These are phyloP conservation scores for Madurella fahalii DNA, from an alignment of 2,329 filamentous ascomycete genomes.

Conservation along the genomic window DNA sequence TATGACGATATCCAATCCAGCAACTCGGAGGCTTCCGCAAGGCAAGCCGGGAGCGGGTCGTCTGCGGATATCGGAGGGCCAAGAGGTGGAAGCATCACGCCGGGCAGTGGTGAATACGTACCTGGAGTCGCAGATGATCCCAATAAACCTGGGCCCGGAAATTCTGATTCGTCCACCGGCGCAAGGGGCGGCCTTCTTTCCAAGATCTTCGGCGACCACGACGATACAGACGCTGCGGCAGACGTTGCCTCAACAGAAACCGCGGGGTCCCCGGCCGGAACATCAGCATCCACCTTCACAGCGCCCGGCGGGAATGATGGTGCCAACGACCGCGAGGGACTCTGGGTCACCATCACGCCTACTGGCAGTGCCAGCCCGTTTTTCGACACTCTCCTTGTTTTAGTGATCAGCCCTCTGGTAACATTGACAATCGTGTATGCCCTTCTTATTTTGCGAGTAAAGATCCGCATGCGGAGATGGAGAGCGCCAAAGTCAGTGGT, in stretches of 20 bases:
- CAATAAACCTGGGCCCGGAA: slow-evolving; percentile 4
- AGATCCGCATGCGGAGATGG: slow-evolving; percentile 86
- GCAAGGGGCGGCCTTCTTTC: slow-evolving; percentile 39
- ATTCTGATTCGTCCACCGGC: slow-evolving; percentile 11
- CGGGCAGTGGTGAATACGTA: slow-evolving; percentile 68
- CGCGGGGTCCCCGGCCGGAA: slow-evolving; percentile 21
- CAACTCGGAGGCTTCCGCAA: slow-evolving; percentile 11
- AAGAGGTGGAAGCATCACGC: slow-evolving; percentile 64
- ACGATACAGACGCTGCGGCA: slow-evolving; percentile 31
- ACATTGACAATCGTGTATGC: slow-evolving; percentile 92
- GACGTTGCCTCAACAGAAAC: slow-evolving; percentile 28
- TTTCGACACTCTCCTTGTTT: slow-evolving; percentile 90
- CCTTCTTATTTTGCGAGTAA: slow-evolving; percentile 78
- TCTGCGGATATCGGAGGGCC: slow-evolving; percentile 36
- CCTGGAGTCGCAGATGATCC: slow-evolving; percentile 14
- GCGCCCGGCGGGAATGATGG: slow-evolving; percentile 8
- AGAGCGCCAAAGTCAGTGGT: slow-evolving; percentile 96
- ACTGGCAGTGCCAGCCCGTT: slow-evolving; percentile 88
- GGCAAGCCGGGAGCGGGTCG: slow-evolving; percentile 21
- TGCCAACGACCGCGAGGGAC: slow-evolving; percentile 56
- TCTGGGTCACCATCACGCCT: slow-evolving; percentile 96
- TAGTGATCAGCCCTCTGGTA: slow-evolving; percentile 91
- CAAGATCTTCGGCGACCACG: slow-evolving; percentile 48
- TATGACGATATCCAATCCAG: slow-evolving; percentile 4
- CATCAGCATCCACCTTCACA: slow-evolving; percentile 23